Percentiles rank a stretch among this genome's conserved stretches.
These are phyloP conservation scores for Cordyceps militaris DNA, from an alignment of 2,329 filamentous ascomycete genomes.

Conservation along the genomic window DNA sequence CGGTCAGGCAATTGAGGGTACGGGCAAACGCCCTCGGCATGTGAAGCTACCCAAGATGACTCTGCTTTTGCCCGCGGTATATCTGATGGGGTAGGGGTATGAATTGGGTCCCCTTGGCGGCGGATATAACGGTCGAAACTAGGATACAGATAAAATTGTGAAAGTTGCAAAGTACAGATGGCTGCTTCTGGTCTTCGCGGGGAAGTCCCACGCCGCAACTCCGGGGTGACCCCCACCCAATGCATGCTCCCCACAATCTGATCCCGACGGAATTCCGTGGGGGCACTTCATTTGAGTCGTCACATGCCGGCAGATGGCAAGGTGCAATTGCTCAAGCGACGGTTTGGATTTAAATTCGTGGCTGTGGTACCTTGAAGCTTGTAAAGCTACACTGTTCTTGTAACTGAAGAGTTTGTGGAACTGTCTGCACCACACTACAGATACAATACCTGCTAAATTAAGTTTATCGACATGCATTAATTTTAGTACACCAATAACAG, in stretches of 20 bases:
- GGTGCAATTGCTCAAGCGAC: too few relatives aligned
- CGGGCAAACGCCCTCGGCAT: background rate
- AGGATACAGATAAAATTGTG: background rate
- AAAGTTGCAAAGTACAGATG: conserved; percentile 1
- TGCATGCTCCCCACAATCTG: background rate
- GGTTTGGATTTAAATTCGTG: too few relatives aligned
- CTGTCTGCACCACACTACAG: too few relatives aligned
- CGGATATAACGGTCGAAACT: background rate
- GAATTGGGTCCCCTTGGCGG: background rate
- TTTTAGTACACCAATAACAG: too few relatives aligned
- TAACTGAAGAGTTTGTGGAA: too few relatives aligned
- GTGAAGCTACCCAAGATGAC: too few relatives aligned
- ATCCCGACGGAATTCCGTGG: conserved; percentile 3
- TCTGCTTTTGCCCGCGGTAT: background rate
- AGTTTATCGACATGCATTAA: too few relatives aligned
- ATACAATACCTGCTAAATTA: too few relatives aligned
- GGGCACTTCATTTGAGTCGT: background rate
- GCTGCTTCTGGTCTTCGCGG: background rate
- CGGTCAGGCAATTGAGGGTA: background rate
- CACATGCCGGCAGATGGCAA: too few relatives aligned
- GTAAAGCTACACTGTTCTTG: too few relatives aligned
- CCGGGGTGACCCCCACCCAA: conserved; percentile 14
- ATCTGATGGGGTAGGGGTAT: too few relatives aligned
- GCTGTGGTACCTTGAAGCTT: too few relatives aligned
- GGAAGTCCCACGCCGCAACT: conserved; percentile 3